Conservation (phyloP, 768 basidiomycete genomes). For the Trametes villosa region DNA sequence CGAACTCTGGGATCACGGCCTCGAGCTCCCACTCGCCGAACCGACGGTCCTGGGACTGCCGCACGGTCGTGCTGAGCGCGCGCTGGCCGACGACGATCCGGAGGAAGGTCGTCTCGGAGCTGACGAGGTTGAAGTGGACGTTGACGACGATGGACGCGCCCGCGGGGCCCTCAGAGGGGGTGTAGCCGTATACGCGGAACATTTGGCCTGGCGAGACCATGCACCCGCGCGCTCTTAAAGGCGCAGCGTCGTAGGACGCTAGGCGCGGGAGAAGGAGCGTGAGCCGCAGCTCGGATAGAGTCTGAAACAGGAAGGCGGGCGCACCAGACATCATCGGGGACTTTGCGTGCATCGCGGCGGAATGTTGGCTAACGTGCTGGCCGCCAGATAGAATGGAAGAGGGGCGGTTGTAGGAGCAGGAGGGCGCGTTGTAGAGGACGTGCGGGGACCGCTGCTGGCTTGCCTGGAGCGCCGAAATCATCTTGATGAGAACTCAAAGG, state of each 20-base stretch:
- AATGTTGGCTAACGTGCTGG: constrained; percentile 14
- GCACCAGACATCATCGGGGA: constrained; percentile 7
- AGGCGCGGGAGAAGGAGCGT: background rate
- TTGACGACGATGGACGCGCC: constrained; percentile 68
- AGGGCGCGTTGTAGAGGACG: constrained; percentile 6
- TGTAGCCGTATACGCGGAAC: constrained; percentile 68
- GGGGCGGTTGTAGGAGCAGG: constrained; percentile 15
- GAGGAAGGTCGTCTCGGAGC: constrained; percentile 59
- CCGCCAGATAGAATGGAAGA: constrained; percentile 8
- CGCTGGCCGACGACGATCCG: constrained; percentile 75
- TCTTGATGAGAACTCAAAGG: constrained; percentile 7
- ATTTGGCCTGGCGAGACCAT: constrained; percentile 51
- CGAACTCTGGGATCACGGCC: constrained; percentile 60
- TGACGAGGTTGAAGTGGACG: constrained; percentile 57
- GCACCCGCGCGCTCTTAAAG: constrained; percentile 7
- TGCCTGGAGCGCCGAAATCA: constrained; percentile 17
- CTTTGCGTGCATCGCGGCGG: constrained; percentile 14
- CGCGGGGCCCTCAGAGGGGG: constrained; percentile 64
- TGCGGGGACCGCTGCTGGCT: constrained; percentile 11
- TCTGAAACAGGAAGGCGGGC: constrained; percentile 4
- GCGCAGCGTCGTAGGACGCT: constrained; percentile 7
- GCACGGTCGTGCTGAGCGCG: constrained; percentile 70
- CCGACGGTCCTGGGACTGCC: constrained; percentile 49
- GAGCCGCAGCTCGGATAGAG: constrained; percentile 1
- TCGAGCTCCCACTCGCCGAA: constrained; percentile 68